phyloP scores from a whole-genome alignment of 495 filamentous ascomycete genomes.

The Aspergillus coremiiformis region DNA sequence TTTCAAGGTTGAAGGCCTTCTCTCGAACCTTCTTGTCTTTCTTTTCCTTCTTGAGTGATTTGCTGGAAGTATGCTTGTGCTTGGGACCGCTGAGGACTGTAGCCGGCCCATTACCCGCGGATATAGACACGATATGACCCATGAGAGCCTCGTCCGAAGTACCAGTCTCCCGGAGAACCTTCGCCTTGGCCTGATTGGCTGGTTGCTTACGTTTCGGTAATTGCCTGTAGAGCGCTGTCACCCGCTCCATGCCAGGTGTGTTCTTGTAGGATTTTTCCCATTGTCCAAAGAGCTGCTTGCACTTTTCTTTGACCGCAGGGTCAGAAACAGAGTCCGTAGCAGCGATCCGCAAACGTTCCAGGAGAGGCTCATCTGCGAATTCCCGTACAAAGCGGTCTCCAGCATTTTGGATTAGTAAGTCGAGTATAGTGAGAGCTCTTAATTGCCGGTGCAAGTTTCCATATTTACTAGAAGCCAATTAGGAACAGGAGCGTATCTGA shows the following conservation, averaged over 20 bases:
- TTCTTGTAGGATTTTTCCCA: conserved; percentile 83
- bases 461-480: conserved; percentile 61
- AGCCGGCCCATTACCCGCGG: conserved; percentile 33
- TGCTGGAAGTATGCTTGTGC: conserved; percentile 27
- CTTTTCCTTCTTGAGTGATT: conserved; percentile 33
- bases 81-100: conserved; percentile 31
- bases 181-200: conserved; percentile 63
- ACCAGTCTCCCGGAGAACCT: conserved; percentile 71
- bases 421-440: conserved; percentile 81
- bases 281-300: conserved; percentile 73
- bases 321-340: conserved; percentile 82
- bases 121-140: conserved; percentile 40
- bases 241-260: conserved; percentile 69
- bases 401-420: conserved; percentile 91
- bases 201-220: conserved; percentile 61
- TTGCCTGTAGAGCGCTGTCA: conserved; percentile 75
- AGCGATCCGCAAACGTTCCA: conserved; percentile 85
- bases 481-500: conserved; percentile 1
- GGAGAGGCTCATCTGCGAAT: conserved; percentile 86
- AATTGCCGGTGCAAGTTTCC: conserved; percentile 88
- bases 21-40: conserved; percentile 39
- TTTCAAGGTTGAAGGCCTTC: conserved; percentile 67
- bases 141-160: conserved; percentile 52
- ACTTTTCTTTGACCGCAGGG: conserved; percentile 75
- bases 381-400: conserved; percentile 77